Conservation (phyloP, 2,329 filamentous ascomycete genomes). For the Paraconiothyrium brasiliense region DNA sequence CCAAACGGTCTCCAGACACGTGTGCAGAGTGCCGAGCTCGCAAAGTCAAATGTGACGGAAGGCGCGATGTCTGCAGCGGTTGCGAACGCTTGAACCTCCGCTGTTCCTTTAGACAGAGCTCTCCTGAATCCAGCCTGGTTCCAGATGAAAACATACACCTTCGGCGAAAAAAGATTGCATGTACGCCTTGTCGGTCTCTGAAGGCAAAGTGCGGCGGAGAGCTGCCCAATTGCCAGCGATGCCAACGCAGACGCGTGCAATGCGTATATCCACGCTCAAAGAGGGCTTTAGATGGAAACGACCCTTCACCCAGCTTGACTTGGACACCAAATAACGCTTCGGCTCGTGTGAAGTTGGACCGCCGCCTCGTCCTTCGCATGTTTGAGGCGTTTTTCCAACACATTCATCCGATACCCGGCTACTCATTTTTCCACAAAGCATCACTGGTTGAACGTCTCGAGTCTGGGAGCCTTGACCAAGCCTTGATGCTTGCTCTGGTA, state of each 20-base stretch:
- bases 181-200: background rate
- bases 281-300: no score
- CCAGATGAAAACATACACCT: background rate
- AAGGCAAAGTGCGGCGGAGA: no score
- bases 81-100: constrained; percentile 9
- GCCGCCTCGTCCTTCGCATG: constrained; percentile 7
- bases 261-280: no score
- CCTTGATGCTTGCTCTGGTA: constrained; percentile 5
- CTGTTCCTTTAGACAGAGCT: constrained; percentile 7
- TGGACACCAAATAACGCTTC: background rate
- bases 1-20: constrained; percentile 7
- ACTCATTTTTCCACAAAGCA: constrained; percentile 14
- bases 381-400: constrained; percentile 14
- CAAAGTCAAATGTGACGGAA: constrained; percentile 13
- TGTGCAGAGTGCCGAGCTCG: constrained; percentile 13
- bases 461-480: constrained; percentile 2
- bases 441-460: constrained; percentile 14
- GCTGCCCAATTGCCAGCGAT: no score
- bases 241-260: no score
- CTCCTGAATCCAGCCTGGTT: background rate
- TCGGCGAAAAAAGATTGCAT: constrained; percentile 7
- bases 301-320: background rate
- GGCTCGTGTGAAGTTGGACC: background rate
- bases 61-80: constrained; percentile 6
- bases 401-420: constrained; percentile 12